phyloP scores from a whole-genome alignment of 345 rosid genomes.

The Corchorus capsularis region DNA sequence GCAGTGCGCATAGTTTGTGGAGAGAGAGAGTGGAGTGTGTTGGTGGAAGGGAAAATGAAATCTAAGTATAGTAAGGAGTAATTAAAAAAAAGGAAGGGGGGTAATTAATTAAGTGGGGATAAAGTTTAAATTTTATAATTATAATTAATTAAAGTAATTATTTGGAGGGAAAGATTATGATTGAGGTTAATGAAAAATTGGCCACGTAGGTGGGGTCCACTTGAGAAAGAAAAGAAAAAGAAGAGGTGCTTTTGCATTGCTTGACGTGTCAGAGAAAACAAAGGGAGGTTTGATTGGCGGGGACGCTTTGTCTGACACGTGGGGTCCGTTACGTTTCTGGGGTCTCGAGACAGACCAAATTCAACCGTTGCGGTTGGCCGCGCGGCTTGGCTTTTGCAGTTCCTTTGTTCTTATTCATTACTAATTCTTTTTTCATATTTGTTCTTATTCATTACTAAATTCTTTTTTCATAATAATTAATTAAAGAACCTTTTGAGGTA shows the following conservation, averaged over 20 bases:
- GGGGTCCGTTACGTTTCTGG: slow-evolving; percentile 12
- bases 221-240: background rate
- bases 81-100: background rate
- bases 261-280: slow-evolving; percentile 28
- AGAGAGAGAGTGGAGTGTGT: slow-evolving; percentile 10
- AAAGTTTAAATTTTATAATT: background rate
- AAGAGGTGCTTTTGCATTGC: background rate
- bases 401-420: background rate
- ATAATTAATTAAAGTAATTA: background rate
- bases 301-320: slow-evolving; percentile 23
- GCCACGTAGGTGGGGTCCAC: slow-evolving; percentile 26
- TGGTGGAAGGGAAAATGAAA: background rate
- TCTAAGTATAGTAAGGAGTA: background rate
- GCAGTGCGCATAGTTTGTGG: slow-evolving; percentile 10
- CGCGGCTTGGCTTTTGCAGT: background rate
- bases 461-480: background rate
- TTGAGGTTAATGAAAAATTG: background rate
- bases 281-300: slow-evolving; percentile 5
- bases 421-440: background rate
- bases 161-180: slow-evolving; percentile 9
- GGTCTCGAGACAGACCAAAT: background rate
- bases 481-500: no score
- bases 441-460: background rate
- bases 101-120: background rate
- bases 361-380: background rate